phyloP scores from a whole-genome alignment of 805 yeast genomes.

The Schizosaccharomyces lindneri region DNA sequence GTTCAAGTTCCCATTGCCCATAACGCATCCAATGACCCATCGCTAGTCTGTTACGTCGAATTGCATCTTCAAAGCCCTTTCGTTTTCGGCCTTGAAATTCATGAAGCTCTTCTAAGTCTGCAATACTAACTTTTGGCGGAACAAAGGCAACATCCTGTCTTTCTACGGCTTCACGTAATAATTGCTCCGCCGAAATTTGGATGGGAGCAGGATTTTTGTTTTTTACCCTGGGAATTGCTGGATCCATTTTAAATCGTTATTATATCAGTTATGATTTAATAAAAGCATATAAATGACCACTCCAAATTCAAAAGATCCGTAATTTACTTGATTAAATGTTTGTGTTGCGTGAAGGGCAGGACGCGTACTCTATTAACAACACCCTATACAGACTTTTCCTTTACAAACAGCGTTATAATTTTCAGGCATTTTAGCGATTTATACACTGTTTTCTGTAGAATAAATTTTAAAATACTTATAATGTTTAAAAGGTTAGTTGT shows the following conservation, averaged over 20 bases:
- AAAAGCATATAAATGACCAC: too few relatives aligned
- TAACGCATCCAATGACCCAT: constrained; percentile 78
- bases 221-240: constrained; percentile 13
- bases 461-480: background rate
- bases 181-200: constrained; percentile 38
- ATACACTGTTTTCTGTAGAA: too few relatives aligned
- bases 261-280: too few relatives aligned
- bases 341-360: too few relatives aligned
- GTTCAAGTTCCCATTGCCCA: constrained; percentile 67
- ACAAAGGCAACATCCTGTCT: constrained; percentile 19
- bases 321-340: too few relatives aligned
- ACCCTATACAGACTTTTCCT: too few relatives aligned
- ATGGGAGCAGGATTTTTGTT: constrained; percentile 22
- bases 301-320: too few relatives aligned
- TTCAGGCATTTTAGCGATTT: too few relatives aligned
- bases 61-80: constrained; percentile 62
- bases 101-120: constrained; percentile 57
- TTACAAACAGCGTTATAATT: background rate
- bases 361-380: too few relatives aligned
- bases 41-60: constrained; percentile 60
- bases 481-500: background rate
- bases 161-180: constrained; percentile 36
- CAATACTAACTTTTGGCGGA: constrained; percentile 19
- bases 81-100: constrained; percentile 58
- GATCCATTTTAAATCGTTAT: constrained; percentile 2